phyloP scores from a whole-genome alignment of 306 rosid species.

The Sphenostylis stenocarpa region DNA sequence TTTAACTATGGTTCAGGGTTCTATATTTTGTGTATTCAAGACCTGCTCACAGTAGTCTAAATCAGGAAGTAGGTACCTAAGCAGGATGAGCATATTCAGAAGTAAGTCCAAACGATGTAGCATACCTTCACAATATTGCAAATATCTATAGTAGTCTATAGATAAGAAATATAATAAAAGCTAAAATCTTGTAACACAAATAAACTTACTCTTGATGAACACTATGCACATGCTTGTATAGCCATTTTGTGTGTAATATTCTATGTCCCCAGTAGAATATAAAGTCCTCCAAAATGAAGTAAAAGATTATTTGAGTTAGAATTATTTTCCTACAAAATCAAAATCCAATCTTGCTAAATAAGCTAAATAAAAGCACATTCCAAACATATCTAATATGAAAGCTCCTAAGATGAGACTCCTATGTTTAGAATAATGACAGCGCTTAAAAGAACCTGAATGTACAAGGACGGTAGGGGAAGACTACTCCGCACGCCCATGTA shows the following conservation, averaged over 20 bases:
- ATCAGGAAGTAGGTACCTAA: conserved; percentile 49
- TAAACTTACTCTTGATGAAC: conserved; percentile 91
- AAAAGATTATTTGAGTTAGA: conserved; percentile 71
- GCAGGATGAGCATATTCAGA: conserved; percentile 99
- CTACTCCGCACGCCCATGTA: conserved; percentile 89
- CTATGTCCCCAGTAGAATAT: conserved; percentile 98
- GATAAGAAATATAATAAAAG: conserved; percentile 35
- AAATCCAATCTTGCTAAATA: conserved; percentile 17
- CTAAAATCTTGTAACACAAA: conserved; percentile 8
- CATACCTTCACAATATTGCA: conserved; percentile 59
- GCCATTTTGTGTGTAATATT: conserved; percentile 93
- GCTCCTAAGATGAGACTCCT: conserved; percentile 6
- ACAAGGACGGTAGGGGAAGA: conserved; percentile 98
- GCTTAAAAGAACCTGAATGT: conserved; percentile 74
- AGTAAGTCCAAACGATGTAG: conserved; percentile 94
- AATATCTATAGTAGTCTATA: conserved; percentile 17
- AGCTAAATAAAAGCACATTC: conserved; percentile 2
- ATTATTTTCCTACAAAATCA: conserved; percentile 65
- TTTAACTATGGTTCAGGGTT: background rate
- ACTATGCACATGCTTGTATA: conserved; percentile 94
- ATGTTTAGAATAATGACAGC: conserved; percentile 27
- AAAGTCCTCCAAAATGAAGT: conserved; percentile 94
- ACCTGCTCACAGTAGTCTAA: background rate
- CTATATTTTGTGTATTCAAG: background rate
- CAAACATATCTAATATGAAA: background rate